Evolutionary conservation across 768 basidiomycete species (phyloP).

Genomic region (Tephrocybe sp.): DNA sequence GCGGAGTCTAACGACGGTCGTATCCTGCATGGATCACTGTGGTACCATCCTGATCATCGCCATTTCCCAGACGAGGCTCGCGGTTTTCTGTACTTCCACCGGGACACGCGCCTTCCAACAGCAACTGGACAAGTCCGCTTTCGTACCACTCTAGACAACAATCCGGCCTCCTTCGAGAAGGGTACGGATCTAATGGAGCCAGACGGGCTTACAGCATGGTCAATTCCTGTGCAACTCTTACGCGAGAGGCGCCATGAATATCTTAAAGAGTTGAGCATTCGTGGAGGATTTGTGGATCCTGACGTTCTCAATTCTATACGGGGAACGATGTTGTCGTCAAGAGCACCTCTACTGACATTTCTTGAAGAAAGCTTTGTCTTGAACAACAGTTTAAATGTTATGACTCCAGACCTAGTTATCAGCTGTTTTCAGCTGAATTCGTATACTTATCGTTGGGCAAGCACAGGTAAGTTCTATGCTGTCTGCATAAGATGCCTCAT

Average conservation of each 20-base stretch:
- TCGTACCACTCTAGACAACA: slow-evolving; percentile 13
- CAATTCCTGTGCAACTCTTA: too few species aligned
- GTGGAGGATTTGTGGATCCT: too few species aligned
- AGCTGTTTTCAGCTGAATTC: too few species aligned
- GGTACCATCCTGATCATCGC: background rate
- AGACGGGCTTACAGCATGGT: slow-evolving; percentile 13
- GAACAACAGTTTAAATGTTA: too few species aligned
- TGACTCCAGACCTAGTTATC: too few species aligned
- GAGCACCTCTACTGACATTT: too few species aligned
- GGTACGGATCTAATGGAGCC: slow-evolving; percentile 15
- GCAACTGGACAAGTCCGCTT: slow-evolving; percentile 19
- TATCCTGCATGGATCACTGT: accelerated
- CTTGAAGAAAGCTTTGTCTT: too few species aligned
- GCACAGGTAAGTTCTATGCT: background rate
- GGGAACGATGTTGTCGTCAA: too few species aligned
- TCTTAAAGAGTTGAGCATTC: background rate
- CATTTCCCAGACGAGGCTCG: background rate
- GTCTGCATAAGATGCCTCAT: background rate
- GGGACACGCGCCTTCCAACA: background rate
- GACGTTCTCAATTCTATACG: too few species aligned
- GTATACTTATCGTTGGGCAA: background rate
- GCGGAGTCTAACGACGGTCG: too few species aligned
- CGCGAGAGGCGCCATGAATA: too few species aligned
- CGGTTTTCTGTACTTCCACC: slow-evolving; percentile 22
- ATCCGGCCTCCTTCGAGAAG: slow-evolving; percentile 9